A percentile compares a stretch with the other conserved stretches of the same genome.
phyloP scores from a whole-genome alignment of 176 grass and related monocot species.

The Phragmites australis region DNA sequence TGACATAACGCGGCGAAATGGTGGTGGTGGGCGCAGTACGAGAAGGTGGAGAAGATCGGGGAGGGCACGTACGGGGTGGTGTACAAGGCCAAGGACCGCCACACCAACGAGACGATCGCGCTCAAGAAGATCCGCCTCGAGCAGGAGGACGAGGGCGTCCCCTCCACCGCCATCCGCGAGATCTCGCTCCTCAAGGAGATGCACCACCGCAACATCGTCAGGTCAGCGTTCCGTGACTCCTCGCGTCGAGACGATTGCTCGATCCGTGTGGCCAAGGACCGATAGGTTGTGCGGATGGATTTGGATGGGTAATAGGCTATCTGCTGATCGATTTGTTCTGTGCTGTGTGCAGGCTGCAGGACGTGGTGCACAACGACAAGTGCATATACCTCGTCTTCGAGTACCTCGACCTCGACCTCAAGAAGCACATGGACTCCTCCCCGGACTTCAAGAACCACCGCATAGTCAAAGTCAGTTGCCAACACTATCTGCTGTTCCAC shows the following conservation, averaged over 20 bases:
- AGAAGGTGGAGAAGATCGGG: conserved; percentile 91
- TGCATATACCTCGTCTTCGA: conserved; percentile 89
- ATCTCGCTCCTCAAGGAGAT: conserved; percentile 91
- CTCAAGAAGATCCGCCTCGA: conserved; percentile 89
- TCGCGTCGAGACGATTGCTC: background rate
- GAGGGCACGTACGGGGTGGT: conserved; percentile 89
- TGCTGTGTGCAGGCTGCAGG: conserved; percentile 64
- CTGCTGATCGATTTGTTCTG: background rate
- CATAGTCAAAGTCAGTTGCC: conserved; percentile 60
- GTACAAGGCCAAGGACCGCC: conserved; percentile 69
- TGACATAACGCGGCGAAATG: background rate
- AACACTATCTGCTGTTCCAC: too few species aligned
- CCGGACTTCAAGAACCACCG: conserved; percentile 71
- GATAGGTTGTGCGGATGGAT: background rate
- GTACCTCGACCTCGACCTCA: conserved; percentile 94
- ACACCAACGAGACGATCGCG: conserved; percentile 71
- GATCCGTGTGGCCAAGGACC: too few species aligned
- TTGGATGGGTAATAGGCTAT: too few species aligned
- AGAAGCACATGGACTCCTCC: conserved; percentile 96
- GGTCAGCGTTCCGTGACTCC: conserved; percentile 35
- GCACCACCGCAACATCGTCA: conserved; percentile 84
- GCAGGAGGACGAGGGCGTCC: conserved; percentile 74
- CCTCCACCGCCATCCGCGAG: conserved; percentile 89
- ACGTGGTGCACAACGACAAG: conserved; percentile 85
- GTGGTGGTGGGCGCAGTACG: conserved; percentile 49